A percentile compares a stretch with the other conserved stretches of the same genome.
These are phyloP conservation scores for Gynandropsis gynandra DNA, from an alignment of 345 rosid genomes.

Conservation along the genomic window DNA sequence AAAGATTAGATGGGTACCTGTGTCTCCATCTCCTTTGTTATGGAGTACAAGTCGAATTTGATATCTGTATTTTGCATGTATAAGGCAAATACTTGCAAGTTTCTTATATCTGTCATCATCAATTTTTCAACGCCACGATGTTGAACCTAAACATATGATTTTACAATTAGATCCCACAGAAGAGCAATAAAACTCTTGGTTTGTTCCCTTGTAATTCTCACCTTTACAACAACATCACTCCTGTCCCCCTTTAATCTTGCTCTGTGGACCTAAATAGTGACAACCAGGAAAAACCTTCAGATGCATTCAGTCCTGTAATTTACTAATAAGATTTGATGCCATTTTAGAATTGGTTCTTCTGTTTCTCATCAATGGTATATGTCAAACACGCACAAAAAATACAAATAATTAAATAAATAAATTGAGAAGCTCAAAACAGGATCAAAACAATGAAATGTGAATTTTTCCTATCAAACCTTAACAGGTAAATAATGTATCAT, in stretches of 20 bases:
- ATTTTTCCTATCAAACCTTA: neutral
- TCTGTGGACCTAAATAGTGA: constrained; percentile 61
- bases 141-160: constrained; percentile 56
- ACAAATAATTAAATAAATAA: neutral
- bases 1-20: constrained; percentile 45
- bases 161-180: constrained; percentile 19
- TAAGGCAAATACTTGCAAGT: constrained; percentile 83
- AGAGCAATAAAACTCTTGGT: constrained; percentile 8
- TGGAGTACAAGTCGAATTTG: constrained; percentile 73
- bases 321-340: neutral
- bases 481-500: neutral
- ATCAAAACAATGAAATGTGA: neutral
- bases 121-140: constrained; percentile 83
- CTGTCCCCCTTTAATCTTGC: constrained; percentile 73
- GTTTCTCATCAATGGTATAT: neutral
- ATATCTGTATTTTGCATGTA: constrained; percentile 89
- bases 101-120: constrained; percentile 94
- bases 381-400: neutral
- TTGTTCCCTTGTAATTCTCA: constrained; percentile 27
- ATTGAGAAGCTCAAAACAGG: neutral
- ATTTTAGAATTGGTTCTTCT: neutral
- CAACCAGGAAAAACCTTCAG: neutral
- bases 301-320: neutral
- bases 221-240: constrained; percentile 84
- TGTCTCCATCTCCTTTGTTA: constrained; percentile 89